These are phyloP conservation scores for Copromyces sp. DNA, from an alignment of 495 filamentous ascomycete species.

Conservation along the genomic window DNA sequence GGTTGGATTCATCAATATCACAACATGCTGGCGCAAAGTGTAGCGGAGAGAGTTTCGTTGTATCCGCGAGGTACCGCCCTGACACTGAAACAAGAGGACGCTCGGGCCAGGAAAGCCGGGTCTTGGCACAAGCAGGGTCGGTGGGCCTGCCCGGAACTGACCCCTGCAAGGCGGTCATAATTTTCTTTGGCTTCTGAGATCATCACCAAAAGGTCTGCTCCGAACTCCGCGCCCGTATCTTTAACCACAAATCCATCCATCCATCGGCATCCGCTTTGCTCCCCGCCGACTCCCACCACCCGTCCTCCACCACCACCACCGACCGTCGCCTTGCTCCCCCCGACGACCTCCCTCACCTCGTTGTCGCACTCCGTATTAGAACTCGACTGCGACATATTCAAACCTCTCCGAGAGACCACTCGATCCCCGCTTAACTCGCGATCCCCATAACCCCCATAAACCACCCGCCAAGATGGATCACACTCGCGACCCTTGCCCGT, in stretches of 20 bases:
- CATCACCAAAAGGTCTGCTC: slow-evolving; percentile 6
- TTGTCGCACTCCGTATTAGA: background rate
- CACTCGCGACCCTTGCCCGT: slow-evolving; percentile 83
- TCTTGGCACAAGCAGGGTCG: background rate
- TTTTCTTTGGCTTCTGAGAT: slow-evolving; percentile 15
- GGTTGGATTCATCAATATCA: background rate
- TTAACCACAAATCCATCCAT: background rate
- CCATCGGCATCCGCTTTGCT: background rate
- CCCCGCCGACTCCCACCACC: background rate
- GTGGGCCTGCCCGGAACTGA: slow-evolving; percentile 4
- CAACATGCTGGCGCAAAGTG: background rate
- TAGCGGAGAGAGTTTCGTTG: background rate
- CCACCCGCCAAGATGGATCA: slow-evolving; percentile 56
- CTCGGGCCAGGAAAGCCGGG: background rate
- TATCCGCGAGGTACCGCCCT: background rate
- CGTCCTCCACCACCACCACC: slow-evolving; percentile 1
- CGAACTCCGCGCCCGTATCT: slow-evolving; percentile 4
- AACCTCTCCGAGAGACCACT: background rate
- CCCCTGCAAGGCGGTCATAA: slow-evolving; percentile 6
- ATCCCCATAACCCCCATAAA: background rate
- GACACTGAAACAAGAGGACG: background rate
- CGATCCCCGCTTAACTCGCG: background rate
- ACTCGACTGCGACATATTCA: background rate
- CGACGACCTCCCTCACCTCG: background rate
- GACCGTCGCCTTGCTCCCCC: background rate